phyloP scores from a whole-genome alignment of 169 alveolate genomes.

The Cryptosporidium felis region DNA sequence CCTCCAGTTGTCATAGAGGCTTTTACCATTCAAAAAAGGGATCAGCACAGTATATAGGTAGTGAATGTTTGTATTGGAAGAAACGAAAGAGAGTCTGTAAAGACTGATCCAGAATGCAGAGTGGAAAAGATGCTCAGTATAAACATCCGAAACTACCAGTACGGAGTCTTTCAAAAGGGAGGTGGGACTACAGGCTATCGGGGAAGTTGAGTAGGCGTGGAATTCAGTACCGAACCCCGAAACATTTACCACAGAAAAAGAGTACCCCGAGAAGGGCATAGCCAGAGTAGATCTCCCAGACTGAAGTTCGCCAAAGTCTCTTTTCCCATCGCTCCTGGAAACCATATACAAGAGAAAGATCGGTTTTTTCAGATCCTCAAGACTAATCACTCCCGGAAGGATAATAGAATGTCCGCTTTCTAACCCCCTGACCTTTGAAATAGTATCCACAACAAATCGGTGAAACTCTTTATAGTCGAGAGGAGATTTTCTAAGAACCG shows the following conservation, averaged over 20 bases:
- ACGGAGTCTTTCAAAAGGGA: constrained; percentile 78
- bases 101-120: constrained; percentile 84
- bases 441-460: constrained; percentile 8
- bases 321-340: constrained; percentile 51
- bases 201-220: constrained; percentile 72
- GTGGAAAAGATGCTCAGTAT: constrained; percentile 78
- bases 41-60: constrained; percentile 81
- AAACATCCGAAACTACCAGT: constrained; percentile 78
- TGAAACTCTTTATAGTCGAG: constrained; percentile 50
- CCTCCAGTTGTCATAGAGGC: constrained; percentile 79
- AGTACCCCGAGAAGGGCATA: background rate
- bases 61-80: constrained; percentile 80
- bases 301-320: background rate
- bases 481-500: constrained; percentile 14
- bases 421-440: background rate
- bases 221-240: constrained; percentile 78
- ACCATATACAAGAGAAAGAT: constrained; percentile 32
- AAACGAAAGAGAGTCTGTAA: constrained; percentile 79
- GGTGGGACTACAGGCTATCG: constrained; percentile 34
- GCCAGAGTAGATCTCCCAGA: background rate
- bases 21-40: constrained; percentile 81
- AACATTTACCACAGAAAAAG: constrained; percentile 73
- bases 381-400: constrained; percentile 31
- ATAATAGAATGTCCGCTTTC: constrained; percentile 14
- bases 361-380: constrained; percentile 22